These are phyloP conservation scores for Alternaria panax DNA, from an alignment of 2,329 filamentous ascomycete species.

Conservation along the genomic window DNA sequence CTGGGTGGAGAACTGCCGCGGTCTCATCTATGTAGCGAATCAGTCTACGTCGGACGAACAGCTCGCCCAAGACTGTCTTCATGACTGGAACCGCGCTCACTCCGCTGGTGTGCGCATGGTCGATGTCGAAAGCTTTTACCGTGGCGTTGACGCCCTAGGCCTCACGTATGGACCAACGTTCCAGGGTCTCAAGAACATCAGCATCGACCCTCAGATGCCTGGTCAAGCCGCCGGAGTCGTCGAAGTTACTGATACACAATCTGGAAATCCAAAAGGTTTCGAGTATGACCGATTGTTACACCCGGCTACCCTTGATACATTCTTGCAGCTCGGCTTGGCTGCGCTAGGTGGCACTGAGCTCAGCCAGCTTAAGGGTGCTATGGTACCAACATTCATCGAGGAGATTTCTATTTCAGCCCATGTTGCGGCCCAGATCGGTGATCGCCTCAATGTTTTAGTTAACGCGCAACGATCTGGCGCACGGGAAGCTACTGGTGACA, in stretches of 20 bases:
- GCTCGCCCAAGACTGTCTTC: constrained; percentile 7
- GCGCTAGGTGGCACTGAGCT: constrained; percentile 12
- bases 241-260: constrained; percentile 19
- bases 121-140: constrained; percentile 14
- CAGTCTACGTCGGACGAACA: constrained; percentile 4
- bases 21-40: constrained; percentile 11
- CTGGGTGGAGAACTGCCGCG: constrained; percentile 26
- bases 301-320: constrained; percentile 26
- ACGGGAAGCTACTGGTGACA: constrained; percentile 15
- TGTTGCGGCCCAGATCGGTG: constrained; percentile 12
- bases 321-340: constrained; percentile 20
- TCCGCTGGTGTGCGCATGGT: background rate
- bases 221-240: constrained; percentile 11
- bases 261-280: constrained; percentile 16
- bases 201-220: background rate
- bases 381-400: constrained; percentile 22
- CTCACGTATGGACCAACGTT: constrained; percentile 24
- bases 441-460: constrained; percentile 15
- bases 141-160: constrained; percentile 15
- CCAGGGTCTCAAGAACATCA: constrained; percentile 14
- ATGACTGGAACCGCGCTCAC: constrained; percentile 1
- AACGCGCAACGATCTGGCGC: background rate
- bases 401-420: constrained; percentile 19
- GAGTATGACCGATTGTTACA: constrained; percentile 27
- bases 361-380: constrained; percentile 8